Conservation (phyloP, 805 yeast genomes). For the Millerago galiae region DNA sequence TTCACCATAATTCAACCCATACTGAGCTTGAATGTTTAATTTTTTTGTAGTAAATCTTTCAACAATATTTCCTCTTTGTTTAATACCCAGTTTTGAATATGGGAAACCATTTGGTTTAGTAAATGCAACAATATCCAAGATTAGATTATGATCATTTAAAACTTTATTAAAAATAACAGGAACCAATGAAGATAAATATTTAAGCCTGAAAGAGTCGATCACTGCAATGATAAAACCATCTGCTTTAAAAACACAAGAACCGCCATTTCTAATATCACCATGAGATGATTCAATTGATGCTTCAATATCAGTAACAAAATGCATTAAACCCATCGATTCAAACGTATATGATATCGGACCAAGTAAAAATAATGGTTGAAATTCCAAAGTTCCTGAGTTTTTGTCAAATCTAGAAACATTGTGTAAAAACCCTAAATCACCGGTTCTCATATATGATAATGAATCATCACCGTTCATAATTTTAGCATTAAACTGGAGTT, state of each 20-base stretch:
- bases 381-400: constrained; percentile 31
- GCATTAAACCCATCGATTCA: constrained; percentile 86
- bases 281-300: constrained; percentile 51
- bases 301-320: constrained; percentile 84
- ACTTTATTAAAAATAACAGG: constrained; percentile 79
- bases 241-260: constrained; percentile 72
- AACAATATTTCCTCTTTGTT: constrained; percentile 68
- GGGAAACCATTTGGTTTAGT: constrained; percentile 59
- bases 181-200: constrained; percentile 62
- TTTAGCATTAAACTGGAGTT: constrained; percentile 51
- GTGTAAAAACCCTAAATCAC: constrained; percentile 90
- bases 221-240: constrained; percentile 75
- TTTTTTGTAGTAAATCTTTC: constrained; percentile 46
- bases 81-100: constrained; percentile 63
- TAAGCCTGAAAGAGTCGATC: constrained; percentile 51
- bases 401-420: constrained; percentile 46
- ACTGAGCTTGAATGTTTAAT: constrained; percentile 35
- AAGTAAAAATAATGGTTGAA: constrained; percentile 78
- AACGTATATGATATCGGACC: constrained; percentile 84
- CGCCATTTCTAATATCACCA: constrained; percentile 39
- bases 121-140: constrained; percentile 80
- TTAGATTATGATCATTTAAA: constrained; percentile 72
- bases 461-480: constrained; percentile 60
- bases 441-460: constrained; percentile 73
- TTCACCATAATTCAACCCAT: constrained; percentile 65